Percentiles rank a stretch among this genome's conserved stretches.
Conservation (phyloP, 2,329 filamentous ascomycete species). For the Ophiostoma populinum region DNA sequence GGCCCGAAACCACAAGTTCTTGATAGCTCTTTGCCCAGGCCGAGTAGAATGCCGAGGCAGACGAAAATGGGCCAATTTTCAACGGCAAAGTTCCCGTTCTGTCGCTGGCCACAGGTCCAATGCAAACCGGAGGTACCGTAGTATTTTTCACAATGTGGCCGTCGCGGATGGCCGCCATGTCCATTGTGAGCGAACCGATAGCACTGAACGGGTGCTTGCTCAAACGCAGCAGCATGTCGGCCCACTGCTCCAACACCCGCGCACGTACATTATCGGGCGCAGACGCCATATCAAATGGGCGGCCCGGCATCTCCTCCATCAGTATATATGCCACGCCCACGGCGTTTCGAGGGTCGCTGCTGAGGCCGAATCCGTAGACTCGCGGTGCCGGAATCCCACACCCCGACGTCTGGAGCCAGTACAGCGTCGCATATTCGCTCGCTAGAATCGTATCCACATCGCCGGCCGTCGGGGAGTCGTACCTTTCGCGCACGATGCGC, state of each 20-base stretch:
- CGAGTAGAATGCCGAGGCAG: not conserved
- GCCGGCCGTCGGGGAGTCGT: not conserved
- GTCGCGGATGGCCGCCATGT: not conserved
- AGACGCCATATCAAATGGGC: not conserved
- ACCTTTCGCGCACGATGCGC: conserved; percentile 2
- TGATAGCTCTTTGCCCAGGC: conserved; percentile 1
- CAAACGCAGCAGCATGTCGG: not conserved
- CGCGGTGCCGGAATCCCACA: not conserved
- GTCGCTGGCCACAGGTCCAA: not conserved
- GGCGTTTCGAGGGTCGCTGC: not conserved
- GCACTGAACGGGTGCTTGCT: not conserved
- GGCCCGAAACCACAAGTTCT: not conserved
- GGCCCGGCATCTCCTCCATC: conserved; percentile 5
- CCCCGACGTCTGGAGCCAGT: not conserved
- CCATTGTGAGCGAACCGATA: not conserved
- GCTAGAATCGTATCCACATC: conserved; percentile 1
- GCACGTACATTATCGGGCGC: not conserved
- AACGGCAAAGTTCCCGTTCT: not conserved
- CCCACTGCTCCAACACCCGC: conserved; percentile 1
- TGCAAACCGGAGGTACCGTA: not conserved
- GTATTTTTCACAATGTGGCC: not conserved
- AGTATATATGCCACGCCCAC: conserved; percentile 7
- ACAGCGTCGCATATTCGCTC: conserved; percentile 7
- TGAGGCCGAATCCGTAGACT: not conserved
- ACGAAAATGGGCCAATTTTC: not conserved